Conservation (phyloP, 805 yeast species). For the Diddensiella caesifluorescens region DNA sequence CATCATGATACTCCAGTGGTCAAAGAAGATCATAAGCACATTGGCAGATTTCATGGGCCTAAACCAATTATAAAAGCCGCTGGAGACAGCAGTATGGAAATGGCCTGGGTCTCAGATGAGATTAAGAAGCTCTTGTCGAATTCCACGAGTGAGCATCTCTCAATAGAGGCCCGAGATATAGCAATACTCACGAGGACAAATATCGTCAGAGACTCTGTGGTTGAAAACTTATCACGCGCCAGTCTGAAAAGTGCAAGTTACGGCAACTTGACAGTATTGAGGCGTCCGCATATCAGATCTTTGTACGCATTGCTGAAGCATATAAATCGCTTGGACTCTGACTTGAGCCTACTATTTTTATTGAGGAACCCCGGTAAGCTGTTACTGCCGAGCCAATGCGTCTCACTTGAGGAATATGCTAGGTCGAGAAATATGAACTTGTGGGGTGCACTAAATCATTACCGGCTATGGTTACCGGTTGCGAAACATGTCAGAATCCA, state of each 20-base stretch:
- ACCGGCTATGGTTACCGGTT: constrained; percentile 4
- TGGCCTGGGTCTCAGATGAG: constrained; percentile 52
- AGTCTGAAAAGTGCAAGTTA: constrained; percentile 6
- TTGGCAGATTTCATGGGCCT: constrained; percentile 10
- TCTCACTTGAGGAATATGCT: constrained; percentile 1
- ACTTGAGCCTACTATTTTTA: constrained; percentile 11
- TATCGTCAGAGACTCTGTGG: constrained; percentile 44
- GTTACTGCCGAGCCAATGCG: constrained; percentile 3
- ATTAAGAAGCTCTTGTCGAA: constrained; percentile 39
- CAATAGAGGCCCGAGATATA: constrained; percentile 40
- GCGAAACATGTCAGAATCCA: background rate
- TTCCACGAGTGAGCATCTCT: constrained; percentile 35
- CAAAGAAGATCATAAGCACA: constrained; percentile 14
- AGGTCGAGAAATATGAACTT: constrained; percentile 6
- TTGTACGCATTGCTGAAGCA: constrained; percentile 16
- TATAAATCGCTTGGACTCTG: constrained; percentile 11
- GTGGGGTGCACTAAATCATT: constrained; percentile 15
- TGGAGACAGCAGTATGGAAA: constrained; percentile 47
- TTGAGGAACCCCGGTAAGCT: constrained; percentile 12
- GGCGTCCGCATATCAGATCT: constrained; percentile 7
- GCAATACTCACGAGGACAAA: constrained; percentile 68
- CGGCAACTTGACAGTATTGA: constrained; percentile 11
- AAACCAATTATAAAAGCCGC: constrained; percentile 35
- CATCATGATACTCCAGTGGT: constrained; percentile 41
- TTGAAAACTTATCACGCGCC: constrained; percentile 16